Evolutionary conservation across 768 basidiomycete species (phyloP), one percentile per base, ranked within the genome.

Genomic region (Glaciozyma martinii): DNA sequence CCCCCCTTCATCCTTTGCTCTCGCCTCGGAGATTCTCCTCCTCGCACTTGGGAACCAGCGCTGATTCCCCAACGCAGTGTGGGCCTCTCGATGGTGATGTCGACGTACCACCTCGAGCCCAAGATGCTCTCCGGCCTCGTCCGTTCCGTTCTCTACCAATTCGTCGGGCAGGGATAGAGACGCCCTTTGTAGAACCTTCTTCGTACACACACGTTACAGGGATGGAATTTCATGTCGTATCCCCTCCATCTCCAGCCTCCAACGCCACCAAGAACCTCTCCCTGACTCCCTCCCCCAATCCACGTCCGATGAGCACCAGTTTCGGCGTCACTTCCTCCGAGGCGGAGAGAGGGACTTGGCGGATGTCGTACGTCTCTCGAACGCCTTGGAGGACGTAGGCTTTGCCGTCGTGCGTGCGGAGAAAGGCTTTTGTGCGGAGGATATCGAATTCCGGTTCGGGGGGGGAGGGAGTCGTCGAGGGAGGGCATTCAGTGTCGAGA

Each of bases 21-120:
- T n/a, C n/a, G n/a, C n/a, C n/a, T n/a, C n/a, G n/a, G n/a, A n/a
- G n/a, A n/a, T n/a, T n/a, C n/a, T n/a, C n/a, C n/a, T n/a, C n/a
- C n/a, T n/a, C n/a, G n/a, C n/a, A n/a, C n/a, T n/a, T n/a, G n/a
- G n/a, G n/a, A n/a, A 59, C 30, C 4, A 8, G 4, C 15, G 49
- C 61, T 21, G 54, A 57, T 59, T 47, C 18, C 16, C 6, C 53
- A 82, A 81, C 75, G 88, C 12, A 84, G 86, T 3, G 79, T 87
- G 62, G 90, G 86, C 16, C 90, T 92, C 87, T 86, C 85, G 9
- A 89, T 95, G 89, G 88, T 93, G 46, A 87, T 91, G 89, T 86
- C 84, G 66, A 86, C 84, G n/a, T 92, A 91, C 71, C 88, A 90
- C 81, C 80, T 82, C 74, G 86, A 90, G 68, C 89, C 89, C 0